A percentile compares a stretch with the other conserved stretches of the same genome.
Evolutionary conservation across 169 alveolate species (phyloP).

Genomic region (Plasmodium cynomolgi): DNA sequence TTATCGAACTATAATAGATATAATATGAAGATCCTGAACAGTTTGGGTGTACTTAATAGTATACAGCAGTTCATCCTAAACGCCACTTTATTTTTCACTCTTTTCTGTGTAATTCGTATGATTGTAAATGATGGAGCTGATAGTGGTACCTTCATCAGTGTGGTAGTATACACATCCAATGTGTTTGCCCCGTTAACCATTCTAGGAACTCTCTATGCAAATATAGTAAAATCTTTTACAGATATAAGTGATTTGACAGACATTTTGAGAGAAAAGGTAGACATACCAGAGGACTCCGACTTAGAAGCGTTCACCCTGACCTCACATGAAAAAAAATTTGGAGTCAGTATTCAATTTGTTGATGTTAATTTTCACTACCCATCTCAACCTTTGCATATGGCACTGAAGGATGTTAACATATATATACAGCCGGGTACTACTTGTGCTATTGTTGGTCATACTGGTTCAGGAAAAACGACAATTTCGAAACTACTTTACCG

Average conservation of each 20-base stretch:
- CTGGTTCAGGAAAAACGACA: conserved; percentile 87
- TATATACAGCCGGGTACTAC: conserved; percentile 75
- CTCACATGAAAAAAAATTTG: conserved; percentile 71
- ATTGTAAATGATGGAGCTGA: conserved; percentile 60
- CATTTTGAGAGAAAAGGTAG: conserved; percentile 46
- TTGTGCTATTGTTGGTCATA: conserved; percentile 83
- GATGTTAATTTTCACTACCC: conserved; percentile 57
- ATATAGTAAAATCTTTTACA: conserved; percentile 72
- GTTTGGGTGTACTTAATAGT: conserved; percentile 79
- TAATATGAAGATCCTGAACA: conserved; percentile 77
- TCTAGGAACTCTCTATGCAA: conserved; percentile 82
- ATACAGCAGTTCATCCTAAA: conserved; percentile 77
- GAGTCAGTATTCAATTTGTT: conserved; percentile 55
- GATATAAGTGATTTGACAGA: conserved; percentile 63
- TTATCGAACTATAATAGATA: conserved; percentile 77
- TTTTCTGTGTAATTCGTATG: conserved; percentile 40
- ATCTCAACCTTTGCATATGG: conserved; percentile 1
- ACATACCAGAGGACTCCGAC: conserved; percentile 13
- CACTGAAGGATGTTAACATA: conserved; percentile 60
- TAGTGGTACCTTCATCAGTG: conserved; percentile 66
- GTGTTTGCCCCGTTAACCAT: conserved; percentile 81
- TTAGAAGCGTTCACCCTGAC: conserved; percentile 35
- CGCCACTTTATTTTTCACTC: conserved; percentile 45
- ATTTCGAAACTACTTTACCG: conserved; percentile 80
- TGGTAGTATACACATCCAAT: conserved; percentile 72